Percentiles rank a stretch among this genome's conserved stretches.
phyloP scores from a whole-genome alignment of 2,329 filamentous ascomycete genomes.

The Venturia pyrina region DNA sequence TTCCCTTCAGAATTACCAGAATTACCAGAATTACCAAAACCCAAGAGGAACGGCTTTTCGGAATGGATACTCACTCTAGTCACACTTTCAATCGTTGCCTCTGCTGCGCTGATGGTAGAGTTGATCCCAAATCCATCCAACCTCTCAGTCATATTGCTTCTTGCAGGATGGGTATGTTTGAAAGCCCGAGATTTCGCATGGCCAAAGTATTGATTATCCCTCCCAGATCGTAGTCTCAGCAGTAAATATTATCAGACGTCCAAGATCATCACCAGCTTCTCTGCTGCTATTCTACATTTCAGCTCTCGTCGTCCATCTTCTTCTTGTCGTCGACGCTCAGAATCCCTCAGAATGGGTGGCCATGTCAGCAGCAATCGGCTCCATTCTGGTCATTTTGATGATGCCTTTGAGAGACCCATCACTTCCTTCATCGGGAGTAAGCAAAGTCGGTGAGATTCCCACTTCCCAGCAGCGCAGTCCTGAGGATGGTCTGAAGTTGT shows the following conservation, averaged over 20 bases:
- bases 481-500: conserved; percentile 69
- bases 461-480: conserved; percentile 56
- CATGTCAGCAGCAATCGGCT: conserved; percentile 33
- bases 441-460: conserved; percentile 45
- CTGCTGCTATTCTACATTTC: conserved; percentile 27
- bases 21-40: conserved; percentile 16
- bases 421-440: conserved; percentile 47
- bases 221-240: conserved; percentile 24
- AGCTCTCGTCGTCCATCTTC: conserved; percentile 25
- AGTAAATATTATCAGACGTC: conserved; percentile 29
- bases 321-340: conserved; percentile 26
- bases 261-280: conserved; percentile 31
- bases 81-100: conserved; percentile 21
- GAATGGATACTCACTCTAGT: conserved; percentile 21
- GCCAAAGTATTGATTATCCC: conserved; percentile 15
- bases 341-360: conserved; percentile 21
- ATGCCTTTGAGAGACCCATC: conserved; percentile 61
- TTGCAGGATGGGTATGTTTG: conserved; percentile 5
- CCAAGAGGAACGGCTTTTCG: conserved; percentile 21
- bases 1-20: conserved; percentile 17
- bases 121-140: conserved; percentile 18
- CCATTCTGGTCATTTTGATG: conserved; percentile 44
- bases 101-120: conserved; percentile 20
- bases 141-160: conserved; percentile 11
- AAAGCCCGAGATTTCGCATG: neutral